Evolutionary conservation across 371 early-diverging fungal species (phyloP), one percentile per base, ranked within the genome.

Genomic region (Rhizomucor pusillus): DNA sequence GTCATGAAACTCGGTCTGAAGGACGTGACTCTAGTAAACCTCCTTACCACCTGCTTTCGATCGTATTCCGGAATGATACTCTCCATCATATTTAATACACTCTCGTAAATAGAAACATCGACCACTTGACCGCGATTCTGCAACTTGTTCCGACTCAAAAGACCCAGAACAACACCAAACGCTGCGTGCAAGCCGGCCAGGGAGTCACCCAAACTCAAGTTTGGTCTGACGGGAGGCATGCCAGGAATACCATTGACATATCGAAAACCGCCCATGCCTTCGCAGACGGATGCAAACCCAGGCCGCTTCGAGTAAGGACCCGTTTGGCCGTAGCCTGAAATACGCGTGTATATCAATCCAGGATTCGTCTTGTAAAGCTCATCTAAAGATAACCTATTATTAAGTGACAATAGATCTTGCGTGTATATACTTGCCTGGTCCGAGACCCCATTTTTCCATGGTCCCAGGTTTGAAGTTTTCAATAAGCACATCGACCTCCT

Each of bases 401-500:
- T 12, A 35, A 18, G 22, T 10, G 7, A 46, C 34, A 0, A 24
- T 39, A 1, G 22, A 11, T 43, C 49, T 4, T 18, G 34, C 14
- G 22, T 14, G 50, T 50, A 23, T 14, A 18, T 18, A 9, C 44
- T 47, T 63, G 73, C 75, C 77, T 47, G 82, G 82, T 4, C 82
- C 82, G 36, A 82, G 60, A 4, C 79, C 79, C 82, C 82, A 82
- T 60, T 80, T 82, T 49, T 82, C 82, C 81, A 82, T 79, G 3
- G 79, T 79, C 14, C 77, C 79, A 14, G 80, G 80, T 34, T 77
- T 74, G 56, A 82, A 82, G 52, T 82, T 82, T 46, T 82, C 82
- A 33, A 82, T 71, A 9, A 82, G 54, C 1, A 82, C 81, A 67
- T 82, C 80, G 0, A 68, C 71, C 51, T 73, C 43, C 22, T 71